phyloP scores from a whole-genome alignment of 768 basidiomycete genomes.

The Pleurotus cornucopiae region DNA sequence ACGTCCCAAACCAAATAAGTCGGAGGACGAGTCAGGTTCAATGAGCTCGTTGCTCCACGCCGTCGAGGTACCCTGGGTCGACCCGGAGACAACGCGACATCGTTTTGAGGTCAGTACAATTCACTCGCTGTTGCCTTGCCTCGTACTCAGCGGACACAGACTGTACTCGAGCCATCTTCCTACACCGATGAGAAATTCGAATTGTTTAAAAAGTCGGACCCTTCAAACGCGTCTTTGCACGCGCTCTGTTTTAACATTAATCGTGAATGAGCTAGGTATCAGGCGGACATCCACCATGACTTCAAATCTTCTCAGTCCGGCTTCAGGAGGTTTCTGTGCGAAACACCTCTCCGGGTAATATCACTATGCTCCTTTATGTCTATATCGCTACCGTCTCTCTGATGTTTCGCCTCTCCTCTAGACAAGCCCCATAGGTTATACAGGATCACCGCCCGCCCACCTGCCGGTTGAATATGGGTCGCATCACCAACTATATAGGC shows the following conservation, averaged over 20 bases:
- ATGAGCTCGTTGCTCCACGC: slow-evolving; percentile 49
- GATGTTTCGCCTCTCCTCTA: slow-evolving; percentile 19
- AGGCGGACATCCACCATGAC: slow-evolving; percentile 75
- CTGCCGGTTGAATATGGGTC: slow-evolving; percentile 85
- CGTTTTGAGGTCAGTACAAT: slow-evolving; percentile 51
- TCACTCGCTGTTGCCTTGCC: neutral
- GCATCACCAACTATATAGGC: slow-evolving; percentile 83
- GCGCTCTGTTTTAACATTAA: neutral
- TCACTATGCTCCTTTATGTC: slow-evolving; percentile 14
- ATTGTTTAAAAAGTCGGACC: slow-evolving; percentile 25
- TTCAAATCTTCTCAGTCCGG: slow-evolving; percentile 38
- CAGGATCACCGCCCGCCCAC: slow-evolving; percentile 39
- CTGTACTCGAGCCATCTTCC: slow-evolving; percentile 70
- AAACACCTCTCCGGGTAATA: slow-evolving; percentile 65
- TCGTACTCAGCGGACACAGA: slow-evolving; percentile 34
- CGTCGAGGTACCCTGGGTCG: slow-evolving; percentile 38
- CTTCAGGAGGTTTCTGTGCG: slow-evolving; percentile 76
- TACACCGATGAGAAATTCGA: slow-evolving; percentile 78
- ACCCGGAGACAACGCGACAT: slow-evolving; percentile 34
- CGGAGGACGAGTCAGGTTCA: slow-evolving; percentile 28
- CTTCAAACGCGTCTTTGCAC: neutral
- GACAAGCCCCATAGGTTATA: slow-evolving; percentile 61
- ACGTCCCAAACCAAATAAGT: no score
- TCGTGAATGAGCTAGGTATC: slow-evolving; percentile 63
- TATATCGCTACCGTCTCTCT: neutral